Evolutionary conservation across 352 stramenopile genomes (phyloP).

Genomic region (Globisporangium apiculatum): DNA sequence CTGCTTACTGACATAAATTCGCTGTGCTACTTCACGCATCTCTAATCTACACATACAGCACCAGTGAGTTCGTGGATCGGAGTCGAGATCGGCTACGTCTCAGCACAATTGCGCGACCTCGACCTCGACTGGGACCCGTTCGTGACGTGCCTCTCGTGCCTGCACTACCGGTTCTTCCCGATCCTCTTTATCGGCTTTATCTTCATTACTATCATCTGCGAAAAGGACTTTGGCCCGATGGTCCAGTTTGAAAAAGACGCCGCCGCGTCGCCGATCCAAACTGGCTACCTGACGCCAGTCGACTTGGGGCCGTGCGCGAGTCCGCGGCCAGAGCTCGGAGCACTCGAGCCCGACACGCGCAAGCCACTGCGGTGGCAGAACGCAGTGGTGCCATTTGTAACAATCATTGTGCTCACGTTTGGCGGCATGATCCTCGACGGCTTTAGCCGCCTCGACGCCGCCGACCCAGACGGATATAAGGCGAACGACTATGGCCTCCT

Average conservation of each 20-base stretch:
- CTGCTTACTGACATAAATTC: no score
- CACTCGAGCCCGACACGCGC: conserved; percentile 58
- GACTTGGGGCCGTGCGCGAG: conserved; percentile 64
- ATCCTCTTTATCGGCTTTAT: conserved; percentile 87
- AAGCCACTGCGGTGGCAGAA: conserved; percentile 83
- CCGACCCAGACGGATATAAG: conserved; percentile 25
- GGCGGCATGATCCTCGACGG: conserved; percentile 85
- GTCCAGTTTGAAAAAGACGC: conserved; percentile 81
- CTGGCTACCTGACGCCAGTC: conserved; percentile 53
- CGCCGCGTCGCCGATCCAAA: conserved; percentile 59
- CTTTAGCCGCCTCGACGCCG: conserved; percentile 37
- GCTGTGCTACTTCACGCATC: background rate
- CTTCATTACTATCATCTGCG: conserved; percentile 87
- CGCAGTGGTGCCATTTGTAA: conserved; percentile 75
- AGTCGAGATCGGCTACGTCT: conserved; percentile 86
- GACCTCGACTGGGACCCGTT: conserved; percentile 86
- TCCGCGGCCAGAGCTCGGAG: conserved; percentile 49
- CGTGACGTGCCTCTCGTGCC: conserved; percentile 74
- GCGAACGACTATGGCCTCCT: conserved; percentile 34
- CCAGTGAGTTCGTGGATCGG: conserved; percentile 88
- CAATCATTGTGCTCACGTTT: conserved; percentile 81
- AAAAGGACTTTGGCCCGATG: conserved; percentile 86
- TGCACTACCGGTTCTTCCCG: conserved; percentile 85
- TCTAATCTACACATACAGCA: conserved; percentile 17
- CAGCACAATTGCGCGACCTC: conserved; percentile 63